A percentile compares a stretch with the other conserved stretches of the same genome.
phyloP scores from a whole-genome alignment of 78 protist genomes.

The Dictyostelium firmibasis region DNA sequence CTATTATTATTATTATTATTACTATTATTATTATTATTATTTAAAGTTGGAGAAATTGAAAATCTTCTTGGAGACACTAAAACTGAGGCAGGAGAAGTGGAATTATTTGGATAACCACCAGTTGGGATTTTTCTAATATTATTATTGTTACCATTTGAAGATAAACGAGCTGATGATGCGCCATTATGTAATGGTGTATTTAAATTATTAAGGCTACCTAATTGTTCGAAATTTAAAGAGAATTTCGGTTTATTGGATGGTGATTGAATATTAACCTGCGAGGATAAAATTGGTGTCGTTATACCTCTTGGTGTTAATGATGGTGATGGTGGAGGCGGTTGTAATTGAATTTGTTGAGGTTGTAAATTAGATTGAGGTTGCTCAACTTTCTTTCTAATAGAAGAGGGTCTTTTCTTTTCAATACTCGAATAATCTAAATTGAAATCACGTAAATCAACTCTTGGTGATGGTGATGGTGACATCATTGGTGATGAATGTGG shows the following conservation, averaged over 20 bases:
- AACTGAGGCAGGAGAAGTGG: slow-evolving; percentile 14
- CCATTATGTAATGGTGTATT: background rate
- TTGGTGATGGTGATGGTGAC: slow-evolving; percentile 41
- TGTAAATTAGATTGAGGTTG: background rate
- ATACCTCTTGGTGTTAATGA: background rate
- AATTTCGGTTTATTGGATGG: slow-evolving; percentile 8
- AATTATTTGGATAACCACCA: background rate
- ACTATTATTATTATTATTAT: background rate
- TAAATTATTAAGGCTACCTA: background rate
- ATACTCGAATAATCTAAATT: background rate
- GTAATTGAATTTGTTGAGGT: background rate
- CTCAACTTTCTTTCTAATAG: slow-evolving; percentile 35
- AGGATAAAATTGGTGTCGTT: background rate
- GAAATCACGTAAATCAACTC: background rate
- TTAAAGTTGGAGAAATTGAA: background rate
- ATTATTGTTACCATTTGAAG: background rate
- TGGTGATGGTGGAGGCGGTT: background rate
- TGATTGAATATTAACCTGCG: background rate
- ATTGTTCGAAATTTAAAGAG: slow-evolving; percentile 14
- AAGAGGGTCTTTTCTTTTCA: slow-evolving; percentile 50
- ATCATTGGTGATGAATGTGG: slow-evolving; percentile 2
- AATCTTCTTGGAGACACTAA: slow-evolving; percentile 23
- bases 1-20: background rate
- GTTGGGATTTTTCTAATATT: background rate
- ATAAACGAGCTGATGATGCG: slow-evolving; percentile 1